Evolutionary conservation across 192 early-diverging fungal species (phyloP).

Genomic region (Backusella morwellensis): DNA sequence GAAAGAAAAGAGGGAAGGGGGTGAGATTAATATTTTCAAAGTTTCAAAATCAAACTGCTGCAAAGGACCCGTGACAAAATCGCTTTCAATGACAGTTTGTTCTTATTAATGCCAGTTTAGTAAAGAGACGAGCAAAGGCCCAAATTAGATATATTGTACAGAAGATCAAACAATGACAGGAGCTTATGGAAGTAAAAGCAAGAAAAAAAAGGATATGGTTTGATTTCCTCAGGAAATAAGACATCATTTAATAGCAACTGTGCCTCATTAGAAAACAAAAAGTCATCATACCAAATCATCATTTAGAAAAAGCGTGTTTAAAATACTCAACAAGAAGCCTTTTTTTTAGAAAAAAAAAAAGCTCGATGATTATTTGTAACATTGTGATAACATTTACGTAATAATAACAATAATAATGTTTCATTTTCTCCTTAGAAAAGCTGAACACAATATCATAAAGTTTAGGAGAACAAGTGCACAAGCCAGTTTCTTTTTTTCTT

Average conservation of each 20-base stretch:
- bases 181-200: not conserved
- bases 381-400: not conserved
- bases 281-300: not conserved
- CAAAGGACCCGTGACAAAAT: not conserved
- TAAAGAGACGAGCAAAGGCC: not conserved
- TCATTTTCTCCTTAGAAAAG: not conserved
- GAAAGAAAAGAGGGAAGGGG: too few species aligned
- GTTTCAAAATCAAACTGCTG: not conserved
- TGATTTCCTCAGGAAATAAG: not conserved
- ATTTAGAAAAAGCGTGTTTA: not conserved
- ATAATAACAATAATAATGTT: not conserved
- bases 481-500: not conserved
- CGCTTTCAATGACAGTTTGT: too few species aligned
- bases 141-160: not conserved
- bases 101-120: not conserved
- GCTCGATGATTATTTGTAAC: too few species aligned
- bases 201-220: not conserved
- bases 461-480: not conserved
- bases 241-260: too few species aligned
- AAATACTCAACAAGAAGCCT: not conserved
- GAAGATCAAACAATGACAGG: conserved; percentile 2
- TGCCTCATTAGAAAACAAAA: not conserved
- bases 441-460: not conserved
- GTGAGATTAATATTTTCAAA: too few species aligned
- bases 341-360: not conserved